Evolutionary conservation across 1,284 basidiomycete genomes (phyloP).

Genomic region (Pseudomicrostroma phylloplanum): DNA sequence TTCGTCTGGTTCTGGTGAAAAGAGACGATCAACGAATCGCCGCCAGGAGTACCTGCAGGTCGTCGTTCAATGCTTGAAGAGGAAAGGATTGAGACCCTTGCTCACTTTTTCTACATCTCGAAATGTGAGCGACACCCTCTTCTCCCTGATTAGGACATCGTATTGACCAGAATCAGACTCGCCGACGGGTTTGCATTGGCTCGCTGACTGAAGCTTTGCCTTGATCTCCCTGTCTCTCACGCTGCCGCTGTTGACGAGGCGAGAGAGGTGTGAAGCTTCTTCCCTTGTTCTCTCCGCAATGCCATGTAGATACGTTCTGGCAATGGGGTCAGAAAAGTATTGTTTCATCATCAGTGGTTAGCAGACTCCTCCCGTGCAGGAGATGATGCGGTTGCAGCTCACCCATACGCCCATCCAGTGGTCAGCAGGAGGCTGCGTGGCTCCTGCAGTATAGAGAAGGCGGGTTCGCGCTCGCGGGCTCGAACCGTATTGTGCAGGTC

Average conservation of each 20-base stretch:
- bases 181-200: not conserved
- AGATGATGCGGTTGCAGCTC: constrained; percentile 7
- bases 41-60: not conserved
- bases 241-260: constrained; percentile 24
- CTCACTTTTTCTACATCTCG: constrained; percentile 61
- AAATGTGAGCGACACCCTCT: constrained; percentile 77
- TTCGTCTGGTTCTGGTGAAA: too few species aligned
- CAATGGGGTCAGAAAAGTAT: not conserved
- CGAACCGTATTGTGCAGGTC: not conserved
- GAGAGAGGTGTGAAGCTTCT: constrained; percentile 17
- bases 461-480: constrained; percentile 32
- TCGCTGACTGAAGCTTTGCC: not conserved
- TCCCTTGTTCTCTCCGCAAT: constrained; percentile 54
- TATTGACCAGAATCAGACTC: not conserved
- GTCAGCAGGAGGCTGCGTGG: constrained; percentile 45
- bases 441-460: constrained; percentile 44
- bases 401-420: constrained; percentile 35
- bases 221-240: constrained; percentile 17
- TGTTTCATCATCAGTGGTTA: not conserved
- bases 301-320: constrained; percentile 48
- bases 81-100: constrained; percentile 33
- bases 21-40: too few species aligned
- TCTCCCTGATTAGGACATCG: constrained; percentile 56
- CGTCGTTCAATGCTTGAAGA: constrained; percentile 6
- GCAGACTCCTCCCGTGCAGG: not conserved